Percentiles rank a stretch among this genome's conserved stretches.
These are phyloP conservation scores for Eucalyptus regnans DNA, from an alignment of 345 rosid species.

Conservation along the genomic window DNA sequence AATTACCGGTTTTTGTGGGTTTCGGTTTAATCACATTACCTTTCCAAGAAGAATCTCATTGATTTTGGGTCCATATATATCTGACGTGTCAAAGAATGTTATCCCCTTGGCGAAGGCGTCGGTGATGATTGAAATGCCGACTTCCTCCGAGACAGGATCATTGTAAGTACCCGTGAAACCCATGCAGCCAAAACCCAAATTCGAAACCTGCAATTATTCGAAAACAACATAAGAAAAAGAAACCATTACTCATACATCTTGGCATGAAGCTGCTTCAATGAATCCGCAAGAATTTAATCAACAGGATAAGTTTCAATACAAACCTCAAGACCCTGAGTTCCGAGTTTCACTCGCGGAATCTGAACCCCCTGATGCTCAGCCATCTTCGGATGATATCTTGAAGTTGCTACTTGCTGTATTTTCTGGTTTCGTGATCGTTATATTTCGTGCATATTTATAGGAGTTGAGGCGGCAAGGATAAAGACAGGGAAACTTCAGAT, in stretches of 20 bases:
- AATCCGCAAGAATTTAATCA: not conserved
- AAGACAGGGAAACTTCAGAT: not conserved
- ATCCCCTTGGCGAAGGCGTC: not conserved
- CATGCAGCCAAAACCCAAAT: constrained; percentile 4
- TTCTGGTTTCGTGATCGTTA: not conserved
- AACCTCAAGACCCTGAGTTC: constrained; percentile 6
- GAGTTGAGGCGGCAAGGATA: not conserved
- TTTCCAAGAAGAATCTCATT: constrained; percentile 1
- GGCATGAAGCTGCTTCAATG: not conserved
- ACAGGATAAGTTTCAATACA: not conserved
- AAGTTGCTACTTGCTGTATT: not conserved
- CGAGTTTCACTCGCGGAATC: constrained; percentile 4
- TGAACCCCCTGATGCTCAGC: not conserved
- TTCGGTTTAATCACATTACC: not conserved
- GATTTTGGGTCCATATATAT: not conserved
- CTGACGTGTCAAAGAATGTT: constrained; percentile 3
- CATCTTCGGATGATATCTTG: not conserved
- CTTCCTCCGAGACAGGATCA: not conserved
- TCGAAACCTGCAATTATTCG: not conserved
- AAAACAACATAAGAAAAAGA: not conserved
- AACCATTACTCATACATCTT: not conserved
- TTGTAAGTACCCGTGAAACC: not conserved
- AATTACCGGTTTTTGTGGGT: not conserved
- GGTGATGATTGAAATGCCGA: not conserved
- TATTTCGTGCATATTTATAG: not conserved